Base-by-base conservation (phyloP, 2,329 filamentous ascomycete genomes). In the Stachybotrys elegans region DNA sequence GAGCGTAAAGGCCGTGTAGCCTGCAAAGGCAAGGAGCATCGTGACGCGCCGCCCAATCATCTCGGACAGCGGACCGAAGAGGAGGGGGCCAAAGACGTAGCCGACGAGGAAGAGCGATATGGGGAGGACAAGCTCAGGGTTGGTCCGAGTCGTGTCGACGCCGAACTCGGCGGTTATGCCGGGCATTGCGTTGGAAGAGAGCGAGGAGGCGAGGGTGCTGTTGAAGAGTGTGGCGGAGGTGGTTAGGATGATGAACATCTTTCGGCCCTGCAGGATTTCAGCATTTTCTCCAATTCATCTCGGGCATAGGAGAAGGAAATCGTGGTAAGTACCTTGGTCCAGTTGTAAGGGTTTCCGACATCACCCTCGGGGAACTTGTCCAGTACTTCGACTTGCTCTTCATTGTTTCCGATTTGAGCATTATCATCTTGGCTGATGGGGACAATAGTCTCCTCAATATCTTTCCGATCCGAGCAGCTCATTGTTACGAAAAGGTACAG, bases 1-100 rank as follows among this genome's bases (percentile, higher is more conserved):
- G 51, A 81, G 62, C 3, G 72, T 74, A 59, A 71, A 76, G 29
- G 72, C 36, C 7, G 59, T 62, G 52, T 77, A 79, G 44, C 68
- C 46, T 11, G 60, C 43, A 45, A 76, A 77, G 19, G 37, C 21
- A 8, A 39, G 20, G 22, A 39, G 5, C 13, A 39, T 39, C 11
- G 22, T 19, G 11, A 22, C 8, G 6, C 37, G 37, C 37, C 37
- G 37, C 5, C 37, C 37, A 16, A 9, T 22, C 22, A 14, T 21
- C 22, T 39, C 37, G 19, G 37, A 39, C 17, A 25, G 37, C 9
- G 37, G 37, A 5, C 37, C 37, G 37, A 39, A 39, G 12, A 39
- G 37, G 13, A 39, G 21, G 16, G 37, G 37, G 5, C 37, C 37
- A 16, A 39, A 22, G 21, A 39, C 22, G 37, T 39, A 39, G 11